A percentile compares a stretch with the other conserved stretches of the same genome.
Evolutionary conservation across 331 rosid species (phyloP).

Genomic region (Spiraea crenata): DNA sequence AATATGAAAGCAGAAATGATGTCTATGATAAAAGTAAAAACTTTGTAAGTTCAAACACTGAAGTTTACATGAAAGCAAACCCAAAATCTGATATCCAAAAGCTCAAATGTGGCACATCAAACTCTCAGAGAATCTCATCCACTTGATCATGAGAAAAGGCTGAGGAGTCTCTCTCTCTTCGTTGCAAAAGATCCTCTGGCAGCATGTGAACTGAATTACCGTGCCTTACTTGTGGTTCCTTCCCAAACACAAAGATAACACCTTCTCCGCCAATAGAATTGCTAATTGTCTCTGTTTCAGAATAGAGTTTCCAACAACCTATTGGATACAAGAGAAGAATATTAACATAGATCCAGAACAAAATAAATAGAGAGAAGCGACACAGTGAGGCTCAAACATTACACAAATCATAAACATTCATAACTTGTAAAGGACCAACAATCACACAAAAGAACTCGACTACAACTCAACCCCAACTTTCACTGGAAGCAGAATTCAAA

Average conservation of each 20-base stretch:
- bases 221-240: not conserved
- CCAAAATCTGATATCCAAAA: not conserved
- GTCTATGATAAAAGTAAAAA: not conserved
- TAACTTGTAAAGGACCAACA: no score
- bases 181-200: not conserved
- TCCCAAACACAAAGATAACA: not conserved
- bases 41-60: no score
- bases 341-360: not conserved
- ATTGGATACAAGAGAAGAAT: not conserved
- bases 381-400: no score
- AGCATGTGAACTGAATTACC: not conserved
- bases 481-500: no score
- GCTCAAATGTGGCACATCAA: not conserved
- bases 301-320: not conserved
- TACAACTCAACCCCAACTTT: no score
- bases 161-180: not conserved
- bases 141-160: not conserved
- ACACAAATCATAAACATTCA: no score
- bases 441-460: no score
- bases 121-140: not conserved
- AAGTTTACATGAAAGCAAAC: no score
- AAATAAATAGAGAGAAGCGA: not conserved
- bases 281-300: not conserved
- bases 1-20: no score
- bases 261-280: not conserved